phyloP scores from a whole-genome alignment of 2,329 filamentous ascomycete species.

The Laburnicola sp. region DNA sequence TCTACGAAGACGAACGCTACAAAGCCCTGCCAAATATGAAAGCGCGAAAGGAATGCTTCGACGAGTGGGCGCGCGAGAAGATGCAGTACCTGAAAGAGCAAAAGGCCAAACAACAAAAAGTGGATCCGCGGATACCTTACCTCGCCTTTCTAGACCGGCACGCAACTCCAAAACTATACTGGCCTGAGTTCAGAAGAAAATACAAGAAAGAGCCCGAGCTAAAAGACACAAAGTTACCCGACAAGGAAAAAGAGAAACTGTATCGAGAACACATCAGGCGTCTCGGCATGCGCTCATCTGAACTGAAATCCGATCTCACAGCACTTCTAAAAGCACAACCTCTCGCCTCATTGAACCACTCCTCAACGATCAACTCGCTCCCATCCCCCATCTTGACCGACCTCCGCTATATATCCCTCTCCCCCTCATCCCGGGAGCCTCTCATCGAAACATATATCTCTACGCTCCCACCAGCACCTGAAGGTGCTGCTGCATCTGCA shows the following conservation, averaged over 20 bases:
- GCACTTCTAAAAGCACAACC: constrained; percentile 66
- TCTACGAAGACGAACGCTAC: constrained; percentile 86
- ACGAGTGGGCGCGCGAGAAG: constrained; percentile 77
- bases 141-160: constrained; percentile 77
- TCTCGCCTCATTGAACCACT: constrained; percentile 60
- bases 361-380: constrained; percentile 60
- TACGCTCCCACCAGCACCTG: constrained; percentile 63
- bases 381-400: constrained; percentile 67
- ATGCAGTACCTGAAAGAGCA: constrained; percentile 73
- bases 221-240: constrained; percentile 64
- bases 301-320: constrained; percentile 70
- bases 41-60: constrained; percentile 78
- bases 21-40: constrained; percentile 81
- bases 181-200: constrained; percentile 94
- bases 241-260: constrained; percentile 75
- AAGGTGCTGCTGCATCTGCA: constrained; percentile 44
- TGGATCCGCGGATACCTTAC: constrained; percentile 81
- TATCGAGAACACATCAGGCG: constrained; percentile 74
- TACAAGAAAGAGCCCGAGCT: constrained; percentile 80
- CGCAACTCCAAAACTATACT: constrained; percentile 90
- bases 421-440: constrained; percentile 62
- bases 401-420: constrained; percentile 69
- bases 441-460: constrained; percentile 69
- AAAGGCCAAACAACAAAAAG: constrained; percentile 74
- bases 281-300: constrained; percentile 65